phyloP scores from a whole-genome alignment of 306 rosid genomes.

The Oxytropis ochrocephala region DNA sequence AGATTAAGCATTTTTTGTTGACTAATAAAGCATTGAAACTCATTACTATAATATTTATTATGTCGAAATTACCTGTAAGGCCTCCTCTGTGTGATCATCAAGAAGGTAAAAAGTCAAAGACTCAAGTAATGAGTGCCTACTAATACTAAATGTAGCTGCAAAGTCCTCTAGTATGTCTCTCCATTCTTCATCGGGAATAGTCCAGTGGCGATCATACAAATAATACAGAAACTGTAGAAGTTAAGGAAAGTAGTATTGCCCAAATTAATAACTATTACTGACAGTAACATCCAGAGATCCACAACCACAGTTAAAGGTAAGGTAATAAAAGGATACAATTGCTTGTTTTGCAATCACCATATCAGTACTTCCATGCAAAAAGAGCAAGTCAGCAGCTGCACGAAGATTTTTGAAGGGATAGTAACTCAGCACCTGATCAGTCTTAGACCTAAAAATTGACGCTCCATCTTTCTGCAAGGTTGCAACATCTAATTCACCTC shows the following conservation, averaged over 20 bases:
- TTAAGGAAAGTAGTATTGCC: slow-evolving; percentile 41
- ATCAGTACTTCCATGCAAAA: slow-evolving; percentile 77
- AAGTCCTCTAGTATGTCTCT: slow-evolving; percentile 73
- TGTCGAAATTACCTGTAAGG: slow-evolving; percentile 60
- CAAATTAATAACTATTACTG: slow-evolving; percentile 3
- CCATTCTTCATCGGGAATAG: slow-evolving; percentile 78
- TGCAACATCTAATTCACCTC: slow-evolving; percentile 55
- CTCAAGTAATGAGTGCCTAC: slow-evolving; percentile 74
- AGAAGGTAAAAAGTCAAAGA: slow-evolving; percentile 76
- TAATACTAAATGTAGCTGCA: slow-evolving; percentile 66
- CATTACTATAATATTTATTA: slow-evolving; percentile 11
- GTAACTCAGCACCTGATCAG: slow-evolving; percentile 50
- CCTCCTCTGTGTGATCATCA: slow-evolving; percentile 79
- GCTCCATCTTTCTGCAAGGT: slow-evolving; percentile 54
- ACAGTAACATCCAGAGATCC: slow-evolving; percentile 4
- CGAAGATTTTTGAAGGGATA: slow-evolving; percentile 83
- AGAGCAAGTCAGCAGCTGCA: slow-evolving; percentile 81
- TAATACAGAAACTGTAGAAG: slow-evolving; percentile 71
- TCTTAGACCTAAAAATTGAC: slow-evolving; percentile 42
- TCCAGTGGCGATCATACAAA: slow-evolving; percentile 94
- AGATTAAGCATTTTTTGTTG: neutral
- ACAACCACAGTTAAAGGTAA: neutral
- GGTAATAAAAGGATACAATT: slow-evolving; percentile 74
- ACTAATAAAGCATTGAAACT: slow-evolving; percentile 8
- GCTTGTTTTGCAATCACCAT: slow-evolving; percentile 91